Conservation (phyloP, 805 yeast genomes). For the Kluyveromyces dobzhanskii region DNA sequence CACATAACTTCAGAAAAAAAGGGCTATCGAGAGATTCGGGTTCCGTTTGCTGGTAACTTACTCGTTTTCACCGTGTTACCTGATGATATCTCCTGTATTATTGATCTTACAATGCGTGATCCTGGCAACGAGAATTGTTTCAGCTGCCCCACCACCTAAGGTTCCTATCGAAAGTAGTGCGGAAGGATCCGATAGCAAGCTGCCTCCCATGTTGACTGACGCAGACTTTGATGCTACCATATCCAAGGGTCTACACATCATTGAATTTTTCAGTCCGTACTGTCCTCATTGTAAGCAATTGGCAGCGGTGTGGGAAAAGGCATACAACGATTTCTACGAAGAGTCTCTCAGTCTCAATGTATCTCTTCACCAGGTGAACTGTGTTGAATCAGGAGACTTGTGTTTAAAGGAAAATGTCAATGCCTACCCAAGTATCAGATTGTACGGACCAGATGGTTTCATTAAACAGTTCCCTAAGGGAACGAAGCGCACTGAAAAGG, state of each 20-base stretch:
- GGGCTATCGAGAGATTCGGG: no score
- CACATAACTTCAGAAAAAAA: no score
- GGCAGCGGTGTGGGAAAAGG: conserved; percentile 76
- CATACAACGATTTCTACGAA: conserved; percentile 42
- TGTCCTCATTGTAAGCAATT: conserved; percentile 74
- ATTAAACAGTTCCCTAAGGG: conserved; percentile 41
- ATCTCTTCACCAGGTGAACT: conserved; percentile 70
- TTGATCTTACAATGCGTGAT: no score
- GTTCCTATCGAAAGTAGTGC: not conserved
- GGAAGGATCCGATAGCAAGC: conserved; percentile 4
- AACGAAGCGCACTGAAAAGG: conserved; percentile 39
- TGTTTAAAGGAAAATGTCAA: conserved; percentile 58
- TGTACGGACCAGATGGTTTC: conserved; percentile 54
- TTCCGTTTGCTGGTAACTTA: no score
- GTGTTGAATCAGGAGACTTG: conserved; percentile 79
- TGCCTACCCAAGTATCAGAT: conserved; percentile 62
- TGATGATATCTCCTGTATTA: no score
- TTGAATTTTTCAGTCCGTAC: conserved; percentile 86
- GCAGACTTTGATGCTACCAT: conserved; percentile 43
- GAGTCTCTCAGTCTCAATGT: conserved; percentile 38
- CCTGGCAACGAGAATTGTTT: no score
- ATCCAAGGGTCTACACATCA: conserved; percentile 54
- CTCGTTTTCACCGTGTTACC: no score
- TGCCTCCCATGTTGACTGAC: conserved; percentile 45
- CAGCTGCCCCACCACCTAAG: no score